A percentile compares a stretch with the other conserved stretches of the same genome.
These are phyloP conservation scores for Phaffia australis DNA, from an alignment of 768 basidiomycete species.

Conservation along the genomic window DNA sequence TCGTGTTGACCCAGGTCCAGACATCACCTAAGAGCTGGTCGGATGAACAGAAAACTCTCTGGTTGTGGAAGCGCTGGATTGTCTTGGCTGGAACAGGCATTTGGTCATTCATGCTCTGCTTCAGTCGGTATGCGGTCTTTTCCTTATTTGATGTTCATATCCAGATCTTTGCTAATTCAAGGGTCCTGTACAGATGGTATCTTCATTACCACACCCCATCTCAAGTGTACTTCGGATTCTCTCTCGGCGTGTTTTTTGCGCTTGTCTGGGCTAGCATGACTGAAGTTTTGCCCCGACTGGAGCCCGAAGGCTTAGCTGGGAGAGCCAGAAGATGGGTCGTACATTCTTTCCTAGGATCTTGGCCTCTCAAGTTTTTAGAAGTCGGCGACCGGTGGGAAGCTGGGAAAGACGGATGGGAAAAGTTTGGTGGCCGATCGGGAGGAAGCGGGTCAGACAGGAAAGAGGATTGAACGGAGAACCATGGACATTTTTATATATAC, in stretches of 20 bases:
- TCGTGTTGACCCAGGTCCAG: conserved; percentile 17
- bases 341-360: neutral
- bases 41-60: neutral
- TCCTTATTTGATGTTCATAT: neutral
- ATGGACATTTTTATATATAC: too few species aligned
- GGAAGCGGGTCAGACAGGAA: neutral
- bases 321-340: conserved; percentile 6
- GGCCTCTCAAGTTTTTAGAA: conserved; percentile 9
- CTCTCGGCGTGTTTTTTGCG: conserved; percentile 9
- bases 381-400: conserved; percentile 19
- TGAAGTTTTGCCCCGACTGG: conserved; percentile 6
- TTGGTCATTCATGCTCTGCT: conserved; percentile 16
- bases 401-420: conserved; percentile 11
- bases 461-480: too few species aligned
- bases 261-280: neutral
- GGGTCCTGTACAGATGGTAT: conserved; percentile 17
- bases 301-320: neutral
- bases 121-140: conserved; percentile 9
- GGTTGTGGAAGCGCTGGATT: conserved; percentile 11
- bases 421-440: neutral
- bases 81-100: conserved; percentile 5
- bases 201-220: conserved; percentile 17
- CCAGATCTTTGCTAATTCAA: neutral
- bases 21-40: conserved; percentile 12
- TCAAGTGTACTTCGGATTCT: conserved; percentile 19